These are phyloP conservation scores for Aurantiochytrium sp. DNA, from an alignment of 108 stramenopile genomes.

Conservation along the genomic window DNA sequence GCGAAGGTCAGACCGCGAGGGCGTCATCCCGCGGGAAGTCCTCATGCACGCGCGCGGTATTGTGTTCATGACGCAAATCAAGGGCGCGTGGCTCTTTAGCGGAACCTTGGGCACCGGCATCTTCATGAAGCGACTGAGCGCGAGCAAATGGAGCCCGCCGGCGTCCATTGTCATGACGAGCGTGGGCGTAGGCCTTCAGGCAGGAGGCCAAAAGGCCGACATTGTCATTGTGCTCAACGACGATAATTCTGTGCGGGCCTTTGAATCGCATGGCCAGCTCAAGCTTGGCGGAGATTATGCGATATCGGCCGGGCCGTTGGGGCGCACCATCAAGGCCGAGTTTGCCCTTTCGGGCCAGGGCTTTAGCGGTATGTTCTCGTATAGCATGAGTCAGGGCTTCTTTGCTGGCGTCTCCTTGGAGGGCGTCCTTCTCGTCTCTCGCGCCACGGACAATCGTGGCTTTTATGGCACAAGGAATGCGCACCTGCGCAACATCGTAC, in stretches of 20 bases:
- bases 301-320: not conserved
- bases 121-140: conserved; percentile 4
- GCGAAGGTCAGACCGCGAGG: not conserved
- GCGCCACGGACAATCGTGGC: conserved; percentile 61
- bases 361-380: conserved; percentile 46
- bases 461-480: not conserved
- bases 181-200: not conserved
- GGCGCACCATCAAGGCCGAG: not conserved
- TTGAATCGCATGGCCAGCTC: not conserved
- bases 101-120: not conserved
- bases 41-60: not conserved
- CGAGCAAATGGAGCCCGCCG: not conserved
- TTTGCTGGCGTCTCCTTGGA: conserved; percentile 75
- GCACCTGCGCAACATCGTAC: not conserved
- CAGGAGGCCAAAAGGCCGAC: not conserved
- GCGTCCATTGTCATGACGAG: conserved; percentile 14
- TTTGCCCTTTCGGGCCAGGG: not conserved
- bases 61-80: conserved; percentile 14
- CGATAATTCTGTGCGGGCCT: not conserved
- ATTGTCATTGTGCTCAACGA: conserved; percentile 4
- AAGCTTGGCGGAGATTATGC: conserved; percentile 2
- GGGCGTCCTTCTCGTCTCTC: conserved; percentile 64
- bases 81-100: conserved; percentile 4
- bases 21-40: not conserved
- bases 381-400: conserved; percentile 72